Conservation (phyloP, 106 monocot species). For the Iris macrosiphon region DNA sequence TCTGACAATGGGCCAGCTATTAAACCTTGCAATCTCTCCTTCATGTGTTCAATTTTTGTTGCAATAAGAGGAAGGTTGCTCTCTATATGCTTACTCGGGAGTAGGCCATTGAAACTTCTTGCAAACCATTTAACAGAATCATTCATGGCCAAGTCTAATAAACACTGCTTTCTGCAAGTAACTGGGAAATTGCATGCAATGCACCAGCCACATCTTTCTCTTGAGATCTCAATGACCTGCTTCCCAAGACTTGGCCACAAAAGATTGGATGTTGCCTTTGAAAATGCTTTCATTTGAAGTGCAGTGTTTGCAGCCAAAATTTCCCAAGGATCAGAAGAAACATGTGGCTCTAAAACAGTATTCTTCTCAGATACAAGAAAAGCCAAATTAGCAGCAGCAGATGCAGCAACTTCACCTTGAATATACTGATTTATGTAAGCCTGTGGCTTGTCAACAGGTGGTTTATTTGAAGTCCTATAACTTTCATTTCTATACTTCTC, state of each 20-base stretch:
- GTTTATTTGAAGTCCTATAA: background rate
- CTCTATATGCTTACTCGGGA: slow-evolving; percentile 24
- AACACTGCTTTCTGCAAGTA: slow-evolving; percentile 58
- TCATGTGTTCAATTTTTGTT: slow-evolving; percentile 58
- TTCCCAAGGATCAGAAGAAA: slow-evolving; percentile 37
- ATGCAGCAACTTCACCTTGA: slow-evolving; percentile 73
- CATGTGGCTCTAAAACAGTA: slow-evolving; percentile 20
- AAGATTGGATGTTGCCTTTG: slow-evolving; percentile 42
- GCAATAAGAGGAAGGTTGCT: slow-evolving; percentile 44
- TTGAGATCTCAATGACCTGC: slow-evolving; percentile 55
- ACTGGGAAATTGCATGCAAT: slow-evolving; percentile 46
- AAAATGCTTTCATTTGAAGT: slow-evolving; percentile 83
- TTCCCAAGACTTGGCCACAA: slow-evolving; percentile 67
- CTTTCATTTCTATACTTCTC: slow-evolving; percentile 14
- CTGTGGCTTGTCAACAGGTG: slow-evolving; percentile 34
- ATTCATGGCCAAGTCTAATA: slow-evolving; percentile 48
- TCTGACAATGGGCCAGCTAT: slow-evolving; percentile 43
- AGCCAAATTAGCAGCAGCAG: slow-evolving; percentile 64
- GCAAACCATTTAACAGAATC: slow-evolving; percentile 50
- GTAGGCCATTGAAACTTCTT: slow-evolving; percentile 23
- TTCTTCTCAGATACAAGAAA: slow-evolving; percentile 40
- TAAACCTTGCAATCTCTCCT: slow-evolving; percentile 51
- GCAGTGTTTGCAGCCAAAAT: slow-evolving; percentile 19
- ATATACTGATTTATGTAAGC: slow-evolving; percentile 68
- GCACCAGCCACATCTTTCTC: slow-evolving; percentile 95